Evolutionary conservation across 208 protist genomes (phyloP), one percentile per base, ranked within the genome.

Genomic region (Leishmania mexicana): DNA sequence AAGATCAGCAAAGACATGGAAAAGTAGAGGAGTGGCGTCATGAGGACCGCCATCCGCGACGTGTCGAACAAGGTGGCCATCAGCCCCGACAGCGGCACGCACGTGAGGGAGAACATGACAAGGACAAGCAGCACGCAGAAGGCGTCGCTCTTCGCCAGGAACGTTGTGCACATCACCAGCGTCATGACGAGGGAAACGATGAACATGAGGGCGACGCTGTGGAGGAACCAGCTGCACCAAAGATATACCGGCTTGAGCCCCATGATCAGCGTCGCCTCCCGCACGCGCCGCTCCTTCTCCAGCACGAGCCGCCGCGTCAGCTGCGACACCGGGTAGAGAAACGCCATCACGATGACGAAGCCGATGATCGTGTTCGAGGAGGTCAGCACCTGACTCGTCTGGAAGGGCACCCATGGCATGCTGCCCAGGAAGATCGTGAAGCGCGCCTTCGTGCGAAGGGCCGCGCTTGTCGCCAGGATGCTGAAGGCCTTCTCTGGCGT

Each of bases 241-340:
- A 94, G 81, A 47, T 82, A 72, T 7, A 47, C 38, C 67, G 89
- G 58, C 15, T 42, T 65, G 19, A 97, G 83, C 31, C 94, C 94
- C 94, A 97, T 97, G 79, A 97, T 96, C 45, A 94, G 83, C 88
- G 95, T 90, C 47, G 90, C 89, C 78, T 97, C 90, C 38, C 91
- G 88, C 21, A 97, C 81, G 35, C 90, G 90, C 62, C 93, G 77
- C 78, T 97, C 94, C 81, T 96, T 96, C 77, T 97, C 92, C 54
- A 91, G 38, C 31, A 97, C 94, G 67, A 97, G 85, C 17, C 89
- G 89, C 80, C 89, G 93, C 47, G 91, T 91, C 89, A 62, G 19
- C 47, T 78, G 76, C 49, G 74, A 67, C n/a, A 71, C 51, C 1
- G 74, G 75, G 75, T 85, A 85, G 49, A 95, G 68, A 75, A 93